Evolutionary conservation across 1,139 yeast genomes (phyloP), one percentile per base, ranked within the genome.

Genomic region (Candida albicans): DNA sequence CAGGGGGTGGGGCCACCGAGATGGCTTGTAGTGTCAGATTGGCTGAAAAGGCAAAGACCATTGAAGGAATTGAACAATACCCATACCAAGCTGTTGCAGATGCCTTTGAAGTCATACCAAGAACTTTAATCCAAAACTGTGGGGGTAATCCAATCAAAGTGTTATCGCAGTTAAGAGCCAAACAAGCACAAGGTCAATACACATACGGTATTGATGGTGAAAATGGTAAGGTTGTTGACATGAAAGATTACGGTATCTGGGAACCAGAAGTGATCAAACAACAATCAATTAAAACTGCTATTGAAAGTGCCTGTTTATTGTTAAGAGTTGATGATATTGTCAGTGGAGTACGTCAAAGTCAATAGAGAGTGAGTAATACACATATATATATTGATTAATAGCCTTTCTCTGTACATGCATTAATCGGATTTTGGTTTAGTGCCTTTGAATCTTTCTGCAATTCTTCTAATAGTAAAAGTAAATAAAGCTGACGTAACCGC

Each of bases 1-100:
- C 99, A 41, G 99, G 99, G 55, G 99, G 99, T 47, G 99, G 99
- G 59, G 99, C 99, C 41, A 93, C 98, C 18, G 99, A 93, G 69
- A 93, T 95, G 98, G 99, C 99, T 1, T 91, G 95, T 40, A 79
- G 95, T 52, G 98, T 93, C 27, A 82, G 79, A 53, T 77, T 93
- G 49, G 79, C 96, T 10, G 97, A 93, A 64, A 85, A 82, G 70
- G 97, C 98, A 40, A 91, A 91, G 69, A 77, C 82, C 42, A 82
- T 95, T 54, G 97, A 90, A 66, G 99, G 99, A 46, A 86, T 93
- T 46, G 91, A 89, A 45, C 99, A 95, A 69, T 91, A 96, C 96
- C 99, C 99, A 42, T 95, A 93, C 70, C 95, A 89, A 68, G 97
- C 99, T 5, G 98, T 93, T 46, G 96, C 98, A 15, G 98, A 93